phyloP scores from a whole-genome alignment of 2,329 filamentous ascomycete species.

The Keithomyces neogunnii region DNA sequence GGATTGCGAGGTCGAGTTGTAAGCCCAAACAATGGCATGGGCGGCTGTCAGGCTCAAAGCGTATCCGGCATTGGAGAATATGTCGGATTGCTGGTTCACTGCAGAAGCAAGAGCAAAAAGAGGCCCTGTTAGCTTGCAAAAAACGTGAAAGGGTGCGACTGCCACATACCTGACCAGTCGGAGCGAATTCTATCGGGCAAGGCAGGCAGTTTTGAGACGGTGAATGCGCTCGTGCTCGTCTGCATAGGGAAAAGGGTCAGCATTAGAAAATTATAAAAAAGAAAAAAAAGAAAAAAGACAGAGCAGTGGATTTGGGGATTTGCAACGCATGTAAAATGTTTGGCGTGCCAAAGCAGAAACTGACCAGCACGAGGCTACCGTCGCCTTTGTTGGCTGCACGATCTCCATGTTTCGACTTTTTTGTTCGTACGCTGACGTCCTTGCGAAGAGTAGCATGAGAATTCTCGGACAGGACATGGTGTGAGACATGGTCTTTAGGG shows the following conservation, averaged over 20 bases:
- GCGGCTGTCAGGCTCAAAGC: slow-evolving; percentile 73
- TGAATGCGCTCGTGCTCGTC: slow-evolving; percentile 80
- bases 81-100: slow-evolving; percentile 58
- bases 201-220: slow-evolving; percentile 74
- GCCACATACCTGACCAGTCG: slow-evolving; percentile 52
- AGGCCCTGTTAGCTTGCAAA: slow-evolving; percentile 9
- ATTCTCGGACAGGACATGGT: slow-evolving; percentile 36
- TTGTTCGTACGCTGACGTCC: slow-evolving; percentile 52
- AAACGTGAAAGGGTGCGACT: neutral
- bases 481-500: slow-evolving; percentile 34
- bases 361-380: slow-evolving; percentile 55
- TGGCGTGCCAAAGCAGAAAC: slow-evolving; percentile 18
- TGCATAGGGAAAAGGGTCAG: slow-evolving; percentile 23
- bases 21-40: slow-evolving; percentile 86
- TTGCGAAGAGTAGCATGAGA: slow-evolving; percentile 30
- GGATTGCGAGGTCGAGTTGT: slow-evolving; percentile 58
- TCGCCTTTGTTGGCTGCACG: slow-evolving; percentile 56
- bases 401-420: slow-evolving; percentile 55
- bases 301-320: neutral
- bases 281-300: neutral
- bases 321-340: neutral
- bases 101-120: neutral
- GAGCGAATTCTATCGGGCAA: slow-evolving; percentile 69
- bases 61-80: slow-evolving; percentile 60
- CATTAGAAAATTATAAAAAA: neutral